phyloP scores from a whole-genome alignment of 495 filamentous ascomycete genomes.

The Friedmanniomyces endolithicus region DNA sequence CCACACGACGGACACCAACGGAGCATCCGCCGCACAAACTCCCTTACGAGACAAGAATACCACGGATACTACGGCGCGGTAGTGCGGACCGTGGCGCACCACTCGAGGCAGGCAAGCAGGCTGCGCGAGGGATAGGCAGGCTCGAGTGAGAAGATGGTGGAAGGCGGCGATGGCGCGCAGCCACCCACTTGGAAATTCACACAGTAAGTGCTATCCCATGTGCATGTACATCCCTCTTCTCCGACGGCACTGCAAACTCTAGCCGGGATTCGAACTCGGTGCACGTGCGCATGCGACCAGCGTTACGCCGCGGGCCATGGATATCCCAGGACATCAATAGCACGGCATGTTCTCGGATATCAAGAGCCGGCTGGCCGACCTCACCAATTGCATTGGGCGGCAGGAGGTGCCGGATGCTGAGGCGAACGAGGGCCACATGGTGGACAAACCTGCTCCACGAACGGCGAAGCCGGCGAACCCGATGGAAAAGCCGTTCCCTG shows the following conservation, averaged over 20 bases:
- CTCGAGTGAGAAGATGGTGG: conserved; percentile 64
- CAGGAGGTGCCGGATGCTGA: conserved; percentile 4
- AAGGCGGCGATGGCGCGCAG: conserved; percentile 64
- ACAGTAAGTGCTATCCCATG: conserved; percentile 81
- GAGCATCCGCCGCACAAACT: no score
- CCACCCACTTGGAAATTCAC: conserved; percentile 99
- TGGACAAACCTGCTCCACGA: background rate
- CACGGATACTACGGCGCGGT: no score
- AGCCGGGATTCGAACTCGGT: background rate
- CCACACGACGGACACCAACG: background rate
- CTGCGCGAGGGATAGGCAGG: conserved; percentile 17
- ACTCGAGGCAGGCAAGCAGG: background rate
- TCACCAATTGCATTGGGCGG: conserved; percentile 5
- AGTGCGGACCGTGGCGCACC: background rate
- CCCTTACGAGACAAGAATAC: no score
- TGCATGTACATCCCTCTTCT: conserved; percentile 5
- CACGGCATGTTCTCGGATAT: conserved; percentile 12
- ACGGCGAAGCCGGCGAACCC: background rate
- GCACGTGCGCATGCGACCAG: background rate
- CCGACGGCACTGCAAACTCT: no score
- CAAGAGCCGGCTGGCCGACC: conserved; percentile 6
- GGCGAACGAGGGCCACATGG: background rate
- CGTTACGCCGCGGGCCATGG: background rate
- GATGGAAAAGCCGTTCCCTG: no score
- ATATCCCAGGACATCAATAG: conserved; percentile 2